phyloP scores from a whole-genome alignment of 441 rosid genomes.

The Pelargonium australe region DNA sequence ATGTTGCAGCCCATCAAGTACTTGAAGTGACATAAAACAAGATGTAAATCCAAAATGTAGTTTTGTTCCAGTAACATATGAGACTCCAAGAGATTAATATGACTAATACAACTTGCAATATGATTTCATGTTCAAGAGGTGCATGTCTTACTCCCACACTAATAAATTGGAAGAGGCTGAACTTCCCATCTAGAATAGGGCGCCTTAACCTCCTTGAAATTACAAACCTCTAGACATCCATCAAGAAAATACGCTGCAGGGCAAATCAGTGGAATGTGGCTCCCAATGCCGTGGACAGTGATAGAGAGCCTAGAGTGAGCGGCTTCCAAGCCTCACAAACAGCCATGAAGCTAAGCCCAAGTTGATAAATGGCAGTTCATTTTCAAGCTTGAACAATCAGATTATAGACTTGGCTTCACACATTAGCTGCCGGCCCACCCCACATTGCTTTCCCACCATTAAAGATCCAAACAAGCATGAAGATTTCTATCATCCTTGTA shows the following conservation, averaged over 20 bases:
- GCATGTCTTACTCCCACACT: neutral
- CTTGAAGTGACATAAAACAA: no score
- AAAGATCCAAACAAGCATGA: neutral
- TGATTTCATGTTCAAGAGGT: neutral
- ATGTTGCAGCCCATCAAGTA: no score
- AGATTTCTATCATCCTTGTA: neutral
- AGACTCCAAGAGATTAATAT: neutral
- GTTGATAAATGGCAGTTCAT: neutral
- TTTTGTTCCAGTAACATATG: neutral
- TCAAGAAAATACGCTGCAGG: neutral
- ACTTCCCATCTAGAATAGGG: neutral
- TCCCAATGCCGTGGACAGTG: neutral
- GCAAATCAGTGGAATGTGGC: neutral
- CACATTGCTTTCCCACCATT: neutral
- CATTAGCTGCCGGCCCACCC: neutral
- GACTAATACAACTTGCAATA: neutral
- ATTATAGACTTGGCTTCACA: constrained; percentile 1
- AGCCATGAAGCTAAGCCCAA: neutral
- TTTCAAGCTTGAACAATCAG: neutral
- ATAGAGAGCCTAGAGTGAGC: neutral
- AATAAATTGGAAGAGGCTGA: neutral
- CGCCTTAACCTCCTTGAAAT: neutral
- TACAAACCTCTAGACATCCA: neutral
- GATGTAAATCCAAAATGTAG: neutral
- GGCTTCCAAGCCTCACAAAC: neutral